Evolutionary conservation across 2,329 filamentous ascomycete species (phyloP).

Genomic region (Neophaeococcomyces mojaviensis): DNA sequence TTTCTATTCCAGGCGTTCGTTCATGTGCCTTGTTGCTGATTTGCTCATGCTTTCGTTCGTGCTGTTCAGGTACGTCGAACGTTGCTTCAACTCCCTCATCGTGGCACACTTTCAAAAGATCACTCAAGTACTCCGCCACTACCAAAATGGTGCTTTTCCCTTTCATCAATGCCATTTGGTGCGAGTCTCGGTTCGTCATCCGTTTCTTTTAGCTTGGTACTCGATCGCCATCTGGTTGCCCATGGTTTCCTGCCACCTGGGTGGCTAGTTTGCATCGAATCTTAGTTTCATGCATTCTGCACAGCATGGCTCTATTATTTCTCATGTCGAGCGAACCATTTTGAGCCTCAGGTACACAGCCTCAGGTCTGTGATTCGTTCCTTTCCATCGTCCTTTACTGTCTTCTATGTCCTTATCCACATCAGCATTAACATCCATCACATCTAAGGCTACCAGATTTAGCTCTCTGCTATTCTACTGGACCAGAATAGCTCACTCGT

Average conservation of each 20-base stretch:
- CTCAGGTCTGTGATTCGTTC: conserved; percentile 5
- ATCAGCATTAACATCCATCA: not conserved
- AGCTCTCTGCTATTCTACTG: conserved; percentile 7
- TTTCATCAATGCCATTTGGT: conserved; percentile 1
- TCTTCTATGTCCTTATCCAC: not conserved
- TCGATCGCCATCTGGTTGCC: not conserved
- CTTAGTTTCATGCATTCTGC: conserved; percentile 7
- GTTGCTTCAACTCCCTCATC: not conserved
- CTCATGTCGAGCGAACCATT: not conserved
- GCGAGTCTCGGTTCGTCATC: conserved; percentile 7
- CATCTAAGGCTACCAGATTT: not conserved
- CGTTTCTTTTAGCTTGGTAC: not conserved
- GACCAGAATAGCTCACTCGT: conserved; percentile 9
- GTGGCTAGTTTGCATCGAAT: not conserved
- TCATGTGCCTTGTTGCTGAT: not conserved
- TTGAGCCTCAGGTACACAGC: conserved; percentile 9
- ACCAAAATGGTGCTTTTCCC: not conserved
- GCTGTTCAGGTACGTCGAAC: conserved; percentile 1
- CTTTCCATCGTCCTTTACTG: not conserved
- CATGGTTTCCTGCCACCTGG: not conserved
- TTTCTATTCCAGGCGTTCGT: conserved; percentile 3
- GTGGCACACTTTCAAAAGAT: not conserved
- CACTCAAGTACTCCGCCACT: conserved; percentile 3
- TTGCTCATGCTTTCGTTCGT: not conserved
- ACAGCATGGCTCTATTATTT: conserved; percentile 7